phyloP scores from a whole-genome alignment of 305 asterid genomes.

The Coffea humblotiana region DNA sequence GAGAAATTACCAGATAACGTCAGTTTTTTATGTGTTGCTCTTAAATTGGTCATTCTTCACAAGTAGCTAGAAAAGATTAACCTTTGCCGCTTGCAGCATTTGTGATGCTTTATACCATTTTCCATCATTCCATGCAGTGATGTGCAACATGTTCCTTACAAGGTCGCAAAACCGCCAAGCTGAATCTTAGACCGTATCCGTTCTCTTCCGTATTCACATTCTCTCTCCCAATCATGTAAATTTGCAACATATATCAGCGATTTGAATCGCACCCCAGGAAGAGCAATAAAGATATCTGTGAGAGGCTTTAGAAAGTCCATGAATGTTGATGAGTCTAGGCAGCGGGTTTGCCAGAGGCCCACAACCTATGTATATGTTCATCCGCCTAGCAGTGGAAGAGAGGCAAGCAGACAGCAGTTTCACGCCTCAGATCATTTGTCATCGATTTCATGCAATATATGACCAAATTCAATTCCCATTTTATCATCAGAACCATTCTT shows the following conservation, averaged over 20 bases:
- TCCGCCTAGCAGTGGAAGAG: constrained; percentile 1
- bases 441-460: background rate
- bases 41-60: too few species aligned
- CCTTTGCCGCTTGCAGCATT: background rate
- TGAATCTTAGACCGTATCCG: background rate
- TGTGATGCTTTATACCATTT: background rate
- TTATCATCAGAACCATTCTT: too few species aligned
- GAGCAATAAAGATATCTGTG: background rate
- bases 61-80: too few species aligned
- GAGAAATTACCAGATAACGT: too few species aligned
- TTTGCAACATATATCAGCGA: background rate
- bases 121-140: constrained; percentile 15
- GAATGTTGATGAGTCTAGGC: background rate
- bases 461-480: too few species aligned
- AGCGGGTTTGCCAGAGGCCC: background rate
- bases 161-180: background rate
- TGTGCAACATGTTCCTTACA: constrained; percentile 12
- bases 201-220: too few species aligned
- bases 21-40: too few species aligned
- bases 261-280: background rate
- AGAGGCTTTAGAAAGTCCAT: background rate
- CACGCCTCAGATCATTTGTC: constrained; percentile 5
- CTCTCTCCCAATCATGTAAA: background rate
- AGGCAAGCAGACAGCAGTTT: constrained; percentile 9
- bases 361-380: background rate